phyloP scores from a whole-genome alignment of 768 basidiomycete genomes.

The Pleurotus tuoliensis region DNA sequence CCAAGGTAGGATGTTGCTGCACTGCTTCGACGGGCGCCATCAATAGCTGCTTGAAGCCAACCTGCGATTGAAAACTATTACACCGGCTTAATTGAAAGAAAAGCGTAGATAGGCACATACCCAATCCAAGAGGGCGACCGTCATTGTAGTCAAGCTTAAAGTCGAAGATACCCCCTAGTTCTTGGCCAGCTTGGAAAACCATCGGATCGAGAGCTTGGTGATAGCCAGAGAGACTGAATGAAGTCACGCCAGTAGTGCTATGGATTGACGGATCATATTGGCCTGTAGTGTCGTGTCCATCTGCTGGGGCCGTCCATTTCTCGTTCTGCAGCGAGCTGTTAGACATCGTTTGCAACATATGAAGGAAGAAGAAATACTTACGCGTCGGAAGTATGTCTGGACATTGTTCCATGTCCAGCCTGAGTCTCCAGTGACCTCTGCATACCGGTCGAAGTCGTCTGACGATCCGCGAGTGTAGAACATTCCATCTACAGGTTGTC shows the following conservation, averaged over 20 bases:
- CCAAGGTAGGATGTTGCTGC: constrained; percentile 28
- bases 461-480: constrained; percentile 21
- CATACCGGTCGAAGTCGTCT: constrained; percentile 23
- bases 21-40: constrained; percentile 24
- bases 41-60: constrained; percentile 24
- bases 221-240: constrained; percentile 18
- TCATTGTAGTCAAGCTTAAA: constrained; percentile 30
- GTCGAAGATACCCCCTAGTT: constrained; percentile 20
- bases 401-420: constrained; percentile 26
- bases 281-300: constrained; percentile 21
- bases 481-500: constrained; percentile 21
- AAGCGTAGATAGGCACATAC: constrained; percentile 8
- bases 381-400: constrained; percentile 19
- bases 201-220: constrained; percentile 13
- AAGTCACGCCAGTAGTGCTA: constrained; percentile 16
- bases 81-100: neutral
- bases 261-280: constrained; percentile 25
- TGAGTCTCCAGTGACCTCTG: constrained; percentile 17
- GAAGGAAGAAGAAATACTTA: neutral
- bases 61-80: constrained; percentile 12
- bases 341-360: neutral
- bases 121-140: constrained; percentile 25
- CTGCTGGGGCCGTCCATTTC: constrained; percentile 15
- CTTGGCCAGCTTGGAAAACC: constrained; percentile 20
- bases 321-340: constrained; percentile 11